Evolutionary conservation across 2,329 filamentous ascomycete genomes (phyloP), one percentile per base, ranked within the genome.

Genomic region (Onygena corvina): DNA sequence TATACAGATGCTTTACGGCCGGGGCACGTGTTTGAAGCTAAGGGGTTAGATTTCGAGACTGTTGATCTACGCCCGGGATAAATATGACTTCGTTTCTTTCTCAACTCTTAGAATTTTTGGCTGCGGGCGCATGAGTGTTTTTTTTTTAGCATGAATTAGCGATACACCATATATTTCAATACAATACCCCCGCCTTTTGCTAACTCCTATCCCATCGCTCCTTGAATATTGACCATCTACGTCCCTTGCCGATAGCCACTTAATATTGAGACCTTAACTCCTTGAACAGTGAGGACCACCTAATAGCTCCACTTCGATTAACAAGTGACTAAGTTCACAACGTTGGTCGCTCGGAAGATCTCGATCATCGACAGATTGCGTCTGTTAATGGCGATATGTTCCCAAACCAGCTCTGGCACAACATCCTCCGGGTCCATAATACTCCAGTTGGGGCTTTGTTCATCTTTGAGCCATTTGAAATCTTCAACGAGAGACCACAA

Each of bases 381-480:
- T 46, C 76, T 76, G 6, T 83, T 83, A 7, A 76, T 76, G 8
- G 89, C 77, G 8, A 80, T 71, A 27, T 77, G 75, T 46, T 72
- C 76, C 88, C 88, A 94, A 0, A 83, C 70, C 1, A 76, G 70
- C 1, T 82, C 77, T 0, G 67, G 57, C 9, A 90, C 67, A 20
- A 75, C 75, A 49, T 81, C 70, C 1, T 71, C 71, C 47, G 79
- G 74, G 1, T 77, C 71, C 18, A 96, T 58, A 2, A 86, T 67
- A 29, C 72, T 77, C 87, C 90, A 98, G 62, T 98, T 89, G 1
- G 92, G 92, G 61, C 86, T 95, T 25, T 79, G 79, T 51, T 85
- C 86, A 12, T 77, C 74, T 65, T 89, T 93, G 54, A 95, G 76
- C 92, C 92, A 96, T 68, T 94, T 94, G 73, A 98, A 98, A 64